Evolutionary conservation across 1,284 basidiomycete species (phyloP).

Genomic region (Sporisorium graminicola): DNA sequence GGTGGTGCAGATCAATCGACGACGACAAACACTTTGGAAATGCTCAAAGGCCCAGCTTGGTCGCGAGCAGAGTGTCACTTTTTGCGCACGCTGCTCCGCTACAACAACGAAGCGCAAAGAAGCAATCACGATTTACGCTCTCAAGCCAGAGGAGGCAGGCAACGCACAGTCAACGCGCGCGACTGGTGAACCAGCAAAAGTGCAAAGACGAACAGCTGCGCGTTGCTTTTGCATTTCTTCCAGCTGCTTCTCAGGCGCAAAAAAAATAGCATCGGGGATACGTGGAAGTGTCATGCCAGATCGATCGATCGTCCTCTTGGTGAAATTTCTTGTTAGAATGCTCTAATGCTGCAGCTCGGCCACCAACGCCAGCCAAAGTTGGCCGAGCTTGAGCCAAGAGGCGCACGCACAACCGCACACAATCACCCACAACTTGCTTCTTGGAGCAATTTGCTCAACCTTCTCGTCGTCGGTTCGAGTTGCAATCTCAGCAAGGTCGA

Average conservation of each 20-base stretch:
- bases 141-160: not conserved
- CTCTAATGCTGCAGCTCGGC: not conserved
- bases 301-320: not conserved
- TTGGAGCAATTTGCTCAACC: no score
- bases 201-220: not conserved
- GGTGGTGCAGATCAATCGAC: slow-evolving; percentile 7
- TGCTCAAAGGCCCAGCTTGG: not conserved
- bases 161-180: slow-evolving; percentile 13
- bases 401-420: no score
- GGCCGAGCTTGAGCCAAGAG: not conserved
- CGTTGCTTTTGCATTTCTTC: slow-evolving; percentile 24
- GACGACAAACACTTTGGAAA: slow-evolving; percentile 1
- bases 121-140: not conserved
- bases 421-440: no score
- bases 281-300: not conserved
- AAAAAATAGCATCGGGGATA: not conserved
- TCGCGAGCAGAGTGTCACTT: slow-evolving; percentile 26
- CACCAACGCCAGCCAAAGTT: not conserved
- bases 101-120: slow-evolving; percentile 4
- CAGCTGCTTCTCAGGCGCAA: slow-evolving; percentile 34
- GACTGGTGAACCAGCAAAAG: not conserved
- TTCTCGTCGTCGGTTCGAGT: no score
- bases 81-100: slow-evolving; percentile 12
- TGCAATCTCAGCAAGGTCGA: no score
- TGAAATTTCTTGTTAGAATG: not conserved